Percentiles rank a stretch among this genome's conserved stretches.
phyloP scores from a whole-genome alignment of 2,329 filamentous ascomycete genomes.

The Westerdykella sp. region DNA sequence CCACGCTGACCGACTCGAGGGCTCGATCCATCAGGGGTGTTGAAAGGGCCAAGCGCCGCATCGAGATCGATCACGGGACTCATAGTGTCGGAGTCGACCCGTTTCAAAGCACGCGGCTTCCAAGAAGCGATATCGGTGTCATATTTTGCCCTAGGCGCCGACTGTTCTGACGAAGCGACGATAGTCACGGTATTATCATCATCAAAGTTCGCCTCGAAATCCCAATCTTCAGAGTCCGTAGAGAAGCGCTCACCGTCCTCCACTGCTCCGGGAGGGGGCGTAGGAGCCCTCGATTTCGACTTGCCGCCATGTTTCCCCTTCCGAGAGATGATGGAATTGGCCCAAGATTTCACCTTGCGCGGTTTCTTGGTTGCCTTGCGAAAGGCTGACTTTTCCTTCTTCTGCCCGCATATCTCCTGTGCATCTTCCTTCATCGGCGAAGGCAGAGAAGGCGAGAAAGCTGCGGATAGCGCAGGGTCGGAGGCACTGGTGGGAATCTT shows the following conservation, averaged over 20 bases:
- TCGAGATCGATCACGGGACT: slow-evolving; percentile 89
- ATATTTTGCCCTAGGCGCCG: slow-evolving; percentile 18
- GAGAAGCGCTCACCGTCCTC: slow-evolving; percentile 20
- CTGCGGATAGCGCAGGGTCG: slow-evolving; percentile 29
- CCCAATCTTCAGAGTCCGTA: slow-evolving; percentile 31
- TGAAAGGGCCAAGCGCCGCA: slow-evolving; percentile 86
- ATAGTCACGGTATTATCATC: slow-evolving; percentile 39
- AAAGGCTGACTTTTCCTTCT: slow-evolving; percentile 37
- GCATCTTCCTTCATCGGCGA: slow-evolving; percentile 22
- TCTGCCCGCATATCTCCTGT: slow-evolving; percentile 31
- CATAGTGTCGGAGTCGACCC: slow-evolving; percentile 52
- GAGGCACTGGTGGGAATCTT: slow-evolving; percentile 28
- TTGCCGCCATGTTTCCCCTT: slow-evolving; percentile 51
- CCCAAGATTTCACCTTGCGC: slow-evolving; percentile 72
- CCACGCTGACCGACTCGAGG: slow-evolving; percentile 46
- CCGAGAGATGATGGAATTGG: slow-evolving; percentile 59
- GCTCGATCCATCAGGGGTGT: slow-evolving; percentile 67
- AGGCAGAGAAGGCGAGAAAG: slow-evolving; percentile 20
- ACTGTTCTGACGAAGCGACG: slow-evolving; percentile 28
- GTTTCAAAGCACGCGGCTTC: slow-evolving; percentile 33
- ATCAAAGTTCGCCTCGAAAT: slow-evolving; percentile 38
- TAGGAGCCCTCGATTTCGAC: slow-evolving; percentile 34
- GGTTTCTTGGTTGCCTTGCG: slow-evolving; percentile 51
- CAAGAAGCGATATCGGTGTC: slow-evolving; percentile 34
- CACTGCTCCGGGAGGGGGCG: slow-evolving; percentile 20